A percentile compares a stretch with the other conserved stretches of the same genome.
phyloP scores from a whole-genome alignment of 371 early-diverging fungal genomes.

The Umbelopsis sp. region DNA sequence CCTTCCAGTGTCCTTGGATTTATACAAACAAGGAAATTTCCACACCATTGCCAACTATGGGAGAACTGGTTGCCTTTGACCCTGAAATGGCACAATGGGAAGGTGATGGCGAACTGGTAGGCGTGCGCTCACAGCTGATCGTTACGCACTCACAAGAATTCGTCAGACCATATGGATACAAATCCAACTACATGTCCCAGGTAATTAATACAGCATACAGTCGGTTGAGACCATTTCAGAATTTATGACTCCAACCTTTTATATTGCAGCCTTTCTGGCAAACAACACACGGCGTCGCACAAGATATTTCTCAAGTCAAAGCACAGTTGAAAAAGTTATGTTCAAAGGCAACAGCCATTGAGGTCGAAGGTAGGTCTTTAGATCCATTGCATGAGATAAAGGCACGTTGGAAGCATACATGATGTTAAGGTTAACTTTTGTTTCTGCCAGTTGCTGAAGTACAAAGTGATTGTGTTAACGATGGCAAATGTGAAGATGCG shows the following conservation, averaged over 20 bases:
- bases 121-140: constrained; percentile 40
- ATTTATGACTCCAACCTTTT: background rate
- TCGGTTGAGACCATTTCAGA: too few species aligned
- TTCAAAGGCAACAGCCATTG: constrained; percentile 30
- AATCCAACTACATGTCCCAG: constrained; percentile 33
- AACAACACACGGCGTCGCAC: constrained; percentile 20
- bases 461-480: constrained; percentile 18
- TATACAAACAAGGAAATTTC: constrained; percentile 24
- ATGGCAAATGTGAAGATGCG: background rate
- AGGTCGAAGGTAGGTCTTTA: background rate
- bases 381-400: background rate
- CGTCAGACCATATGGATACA: constrained; percentile 13
- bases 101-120: constrained; percentile 52
- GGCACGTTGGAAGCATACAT: too few species aligned
- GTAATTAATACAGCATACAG: constrained; percentile 6
- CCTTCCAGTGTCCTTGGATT: constrained; percentile 42
- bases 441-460: background rate
- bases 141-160: constrained; percentile 30
- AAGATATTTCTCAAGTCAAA: constrained; percentile 21
- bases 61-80: constrained; percentile 44
- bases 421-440: too few species aligned
- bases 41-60: constrained; percentile 35
- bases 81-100: constrained; percentile 53
- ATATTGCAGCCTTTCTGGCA: constrained; percentile 34
- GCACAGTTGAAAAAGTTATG: constrained; percentile 26